Base-by-base conservation (phyloP, 805 yeast genomes). In the Candida ipomoeae region DNA sequence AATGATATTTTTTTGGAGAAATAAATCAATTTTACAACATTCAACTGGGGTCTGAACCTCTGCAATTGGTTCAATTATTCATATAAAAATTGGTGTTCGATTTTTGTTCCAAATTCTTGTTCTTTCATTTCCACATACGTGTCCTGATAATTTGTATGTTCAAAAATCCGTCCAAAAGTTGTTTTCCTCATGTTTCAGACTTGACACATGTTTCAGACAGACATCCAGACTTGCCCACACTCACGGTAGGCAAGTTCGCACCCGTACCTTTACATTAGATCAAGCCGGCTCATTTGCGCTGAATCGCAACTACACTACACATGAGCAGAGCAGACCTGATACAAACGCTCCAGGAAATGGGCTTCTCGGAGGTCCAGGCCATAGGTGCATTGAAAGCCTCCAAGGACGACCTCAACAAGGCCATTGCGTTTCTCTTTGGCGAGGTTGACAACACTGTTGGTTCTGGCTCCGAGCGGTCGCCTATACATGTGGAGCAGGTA, bases 271-370 rank as follows among this genome's bases (percentile, higher is more conserved):
- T 42, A 33, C 20, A 20, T 17, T 15, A 14, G 31, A 31, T 33
- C 34, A 26, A 15, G 8, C 13, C 33, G 34, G 21, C 43, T 15
- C 34, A 14, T 29, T 15, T 15, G 43, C 34, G 31, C 31, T n/a
- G 8, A 17, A 23, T 37, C 48, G 41, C 48, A 26, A 37, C 36
- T 29, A 44, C 41, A 44, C 5, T 6, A 35, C 15, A 20, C 18
- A 57, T 57, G 61, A 49, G 42, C 20, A 39, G 34, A 33, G 49
- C 49, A 26, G 14, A 48, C 13, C 53, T 52, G 26, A 35, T 53
- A 2, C 48, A 49, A 29, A 58, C 54, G 48, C 62, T 58, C 49
- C 44, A 44, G 48, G 62, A 58, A 45, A 58, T 58, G 62, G 62
- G 62, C 15, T 58, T 58, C 23, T 48, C 56, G 46, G 44, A 36